Conservation (phyloP, 164 flowering plant species). For the Saururus chinensis region DNA sequence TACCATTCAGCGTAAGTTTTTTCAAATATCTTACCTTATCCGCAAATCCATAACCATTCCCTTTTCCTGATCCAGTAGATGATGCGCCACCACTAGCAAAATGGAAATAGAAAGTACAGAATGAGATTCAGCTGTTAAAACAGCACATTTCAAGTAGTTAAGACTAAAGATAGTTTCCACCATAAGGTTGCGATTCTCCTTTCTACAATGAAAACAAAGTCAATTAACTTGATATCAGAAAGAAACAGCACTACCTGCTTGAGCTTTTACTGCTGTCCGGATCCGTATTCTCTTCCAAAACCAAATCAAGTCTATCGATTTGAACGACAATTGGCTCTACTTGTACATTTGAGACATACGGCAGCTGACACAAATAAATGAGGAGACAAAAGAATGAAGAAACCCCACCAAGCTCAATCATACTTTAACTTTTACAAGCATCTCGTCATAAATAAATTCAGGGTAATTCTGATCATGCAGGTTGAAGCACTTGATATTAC, state of each 20-base stretch:
- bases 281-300: slow-evolving; percentile 77
- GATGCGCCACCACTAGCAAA: slow-evolving; percentile 38
- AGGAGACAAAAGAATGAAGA: neutral
- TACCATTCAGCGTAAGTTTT: neutral
- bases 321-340: slow-evolving; percentile 81
- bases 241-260: slow-evolving; percentile 32
- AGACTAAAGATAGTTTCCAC: neutral
- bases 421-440: no score
- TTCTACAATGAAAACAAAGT: neutral
- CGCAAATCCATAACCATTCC: slow-evolving; percentile 94
- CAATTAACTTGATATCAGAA: no score
- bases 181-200: no score
- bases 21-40: slow-evolving; percentile 58
- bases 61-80: slow-evolving; percentile 46
- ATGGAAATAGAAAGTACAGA: neutral
- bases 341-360: slow-evolving; percentile 80
- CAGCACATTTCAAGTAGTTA: no score
- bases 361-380: slow-evolving; percentile 39
- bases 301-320: slow-evolving; percentile 85
- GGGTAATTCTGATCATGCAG: neutral
- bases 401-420: neutral
- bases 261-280: slow-evolving; percentile 28
- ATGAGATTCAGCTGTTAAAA: neutral
- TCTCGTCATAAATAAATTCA: neutral
- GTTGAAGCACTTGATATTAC: neutral